Conservation (phyloP, 2,329 filamentous ascomycete species). For the Metarhizium robertsii region DNA sequence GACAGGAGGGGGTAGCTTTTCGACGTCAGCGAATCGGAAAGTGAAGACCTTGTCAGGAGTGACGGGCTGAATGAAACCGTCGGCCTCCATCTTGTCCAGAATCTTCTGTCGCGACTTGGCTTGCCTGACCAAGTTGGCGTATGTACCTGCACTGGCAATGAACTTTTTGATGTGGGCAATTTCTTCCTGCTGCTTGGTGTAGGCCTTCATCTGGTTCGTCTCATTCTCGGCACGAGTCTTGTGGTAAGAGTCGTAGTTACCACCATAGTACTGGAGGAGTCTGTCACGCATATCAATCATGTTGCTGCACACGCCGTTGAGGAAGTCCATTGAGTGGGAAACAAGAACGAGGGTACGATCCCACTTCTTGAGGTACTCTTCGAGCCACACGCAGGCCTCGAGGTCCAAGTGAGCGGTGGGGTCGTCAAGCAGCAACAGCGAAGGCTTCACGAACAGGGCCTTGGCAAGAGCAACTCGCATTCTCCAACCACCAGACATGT, state of each 20-base stretch:
- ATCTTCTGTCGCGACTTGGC: conserved; percentile 99
- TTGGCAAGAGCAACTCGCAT: conserved; percentile 98
- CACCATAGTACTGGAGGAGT: conserved; percentile 92
- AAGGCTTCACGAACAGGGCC: conserved; percentile 97
- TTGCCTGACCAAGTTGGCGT: conserved; percentile 97
- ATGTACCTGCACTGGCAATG: conserved; percentile 98
- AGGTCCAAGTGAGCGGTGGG: conserved; percentile 98
- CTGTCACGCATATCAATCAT: conserved; percentile 97
- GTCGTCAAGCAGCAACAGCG: conserved; percentile 90
- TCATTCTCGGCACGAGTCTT: conserved; percentile 95
- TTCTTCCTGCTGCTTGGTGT: conserved; percentile 98
- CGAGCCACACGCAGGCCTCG: conserved; percentile 98
- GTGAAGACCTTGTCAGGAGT: conserved; percentile 79
- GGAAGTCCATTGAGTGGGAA: conserved; percentile 96
- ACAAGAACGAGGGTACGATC: conserved; percentile 93
- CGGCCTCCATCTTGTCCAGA: conserved; percentile 99
- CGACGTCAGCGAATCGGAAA: conserved; percentile 96
- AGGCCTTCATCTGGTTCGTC: conserved; percentile 97
- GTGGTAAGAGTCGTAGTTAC: conserved; percentile 97
- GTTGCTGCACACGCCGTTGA: conserved; percentile 95
- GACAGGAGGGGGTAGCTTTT: conserved; percentile 97
- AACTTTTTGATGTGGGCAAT: conserved; percentile 99
- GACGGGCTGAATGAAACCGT: conserved; percentile 94
- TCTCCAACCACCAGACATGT: conserved; percentile 99
- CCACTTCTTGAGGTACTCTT: conserved; percentile 99